Percentiles rank a stretch among this genome's conserved stretches.
Conservation (phyloP, 306 rosid species). For the Glycyrrhiza uralensis region DNA sequence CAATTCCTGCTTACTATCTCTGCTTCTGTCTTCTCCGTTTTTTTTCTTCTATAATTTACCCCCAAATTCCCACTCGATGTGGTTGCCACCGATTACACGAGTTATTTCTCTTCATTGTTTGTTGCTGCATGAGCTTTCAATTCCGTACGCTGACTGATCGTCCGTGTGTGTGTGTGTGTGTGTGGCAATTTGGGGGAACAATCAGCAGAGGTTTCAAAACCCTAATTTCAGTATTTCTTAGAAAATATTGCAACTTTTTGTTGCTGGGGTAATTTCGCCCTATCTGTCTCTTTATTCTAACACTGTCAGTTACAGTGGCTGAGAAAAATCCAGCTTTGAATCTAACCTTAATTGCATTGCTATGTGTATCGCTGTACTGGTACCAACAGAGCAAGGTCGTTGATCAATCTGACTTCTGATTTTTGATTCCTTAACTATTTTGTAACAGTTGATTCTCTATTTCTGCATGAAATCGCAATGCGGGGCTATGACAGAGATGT, state of each 20-base stretch:
- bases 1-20: background rate
- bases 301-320: slow-evolving; percentile 29
- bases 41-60: background rate
- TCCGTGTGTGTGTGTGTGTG: background rate
- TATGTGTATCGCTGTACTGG: slow-evolving; percentile 5
- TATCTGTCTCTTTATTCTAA: background rate
- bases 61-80: background rate
- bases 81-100: background rate
- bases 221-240: background rate
- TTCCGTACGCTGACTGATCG: background rate
- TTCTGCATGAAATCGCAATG: slow-evolving; percentile 39
- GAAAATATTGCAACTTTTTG: background rate
- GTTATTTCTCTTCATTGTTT: background rate
- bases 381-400: background rate
- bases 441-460: slow-evolving; percentile 20
- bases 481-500: slow-evolving; percentile 63
- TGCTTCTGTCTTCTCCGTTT: background rate
- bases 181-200: background rate
- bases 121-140: background rate
- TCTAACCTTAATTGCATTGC: slow-evolving; percentile 10
- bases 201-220: background rate
- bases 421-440: background rate
- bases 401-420: background rate
- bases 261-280: background rate
- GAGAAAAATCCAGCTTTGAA: background rate